These are phyloP conservation scores for Ogataea polymorpha DNA, from an alignment of 805 yeast species.

Conservation along the genomic window DNA sequence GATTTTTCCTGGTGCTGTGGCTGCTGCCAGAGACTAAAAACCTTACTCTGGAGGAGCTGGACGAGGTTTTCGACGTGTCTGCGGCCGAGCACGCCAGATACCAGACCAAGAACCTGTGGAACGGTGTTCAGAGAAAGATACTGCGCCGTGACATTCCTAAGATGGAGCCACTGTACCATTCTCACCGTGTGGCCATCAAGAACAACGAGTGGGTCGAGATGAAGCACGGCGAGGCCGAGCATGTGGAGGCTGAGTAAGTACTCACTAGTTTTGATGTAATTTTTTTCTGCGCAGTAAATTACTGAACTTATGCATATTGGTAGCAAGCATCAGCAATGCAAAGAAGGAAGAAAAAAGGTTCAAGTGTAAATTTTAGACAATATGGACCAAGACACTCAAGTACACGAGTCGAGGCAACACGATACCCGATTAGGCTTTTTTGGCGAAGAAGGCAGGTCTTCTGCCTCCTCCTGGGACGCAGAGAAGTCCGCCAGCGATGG, in stretches of 20 bases:
- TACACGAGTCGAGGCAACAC: background rate
- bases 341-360: background rate
- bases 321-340: slow-evolving; percentile 1
- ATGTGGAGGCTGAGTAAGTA: slow-evolving; percentile 38
- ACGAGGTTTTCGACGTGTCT: slow-evolving; percentile 67
- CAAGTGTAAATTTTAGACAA: background rate
- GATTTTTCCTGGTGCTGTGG: slow-evolving; percentile 68
- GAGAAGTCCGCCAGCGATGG: slow-evolving; percentile 12
- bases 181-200: slow-evolving; percentile 57
- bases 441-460: slow-evolving; percentile 4
- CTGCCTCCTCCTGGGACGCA: slow-evolving; percentile 12
- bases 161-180: slow-evolving; percentile 56
- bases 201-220: slow-evolving; percentile 62
- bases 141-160: slow-evolving; percentile 47
- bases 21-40: slow-evolving; percentile 71
- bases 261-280: background rate
- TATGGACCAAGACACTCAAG: slow-evolving; percentile 6
- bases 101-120: slow-evolving; percentile 39
- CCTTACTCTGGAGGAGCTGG: slow-evolving; percentile 72
- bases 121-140: slow-evolving; percentile 44
- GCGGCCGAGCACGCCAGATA: slow-evolving; percentile 50
- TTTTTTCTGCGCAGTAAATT: background rate
- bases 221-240: slow-evolving; percentile 42
- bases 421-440: background rate
- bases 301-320: background rate